Evolutionary conservation across 176 grass and related monocot species (phyloP), one percentile per base, ranked within the genome.

Genomic region (Chloris gayana): DNA sequence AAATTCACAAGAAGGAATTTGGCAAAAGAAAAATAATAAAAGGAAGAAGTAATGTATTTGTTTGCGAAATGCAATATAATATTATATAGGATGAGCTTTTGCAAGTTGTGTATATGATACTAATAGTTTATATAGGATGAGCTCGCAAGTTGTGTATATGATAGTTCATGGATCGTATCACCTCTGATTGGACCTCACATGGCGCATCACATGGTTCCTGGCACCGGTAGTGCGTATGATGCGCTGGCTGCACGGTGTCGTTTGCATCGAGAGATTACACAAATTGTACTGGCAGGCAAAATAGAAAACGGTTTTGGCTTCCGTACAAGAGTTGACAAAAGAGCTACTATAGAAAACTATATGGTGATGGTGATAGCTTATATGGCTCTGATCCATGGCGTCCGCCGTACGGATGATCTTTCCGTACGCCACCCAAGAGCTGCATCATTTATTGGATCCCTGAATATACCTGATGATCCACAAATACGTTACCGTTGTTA

Each of bases 301-400:
- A 57, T 45, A 41, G 25, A 76, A 31, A 61, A 11, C 18, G 42
- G 37, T 49, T 17, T 72, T 15, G 39, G 39, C 61, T 49, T 73
- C 80, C 74, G 74, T 88, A 83, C 80, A 50, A 60, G 80, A 24
- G 75, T 83, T 83, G 80, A 88, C 86, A 50, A n/a, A n/a, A n/a
- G 67, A 79, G 45, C 27, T 73, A 57, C 29, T 46, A 22, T 51
- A 35, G 29, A 47, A 78, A 78, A 66, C 9, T 64, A 18, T 67
- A 67, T 5, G 47, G 11, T 12, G 74, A 78, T 41, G 5, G 60
- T 26, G 80, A 88, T 83, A 83, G 38, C 74, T 39, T 88, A 83
- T 68, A 83, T 61, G 74, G 57, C 21, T 15, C 24, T 57, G 47
- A 50, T 24, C 54, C 14, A 1, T 21, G 2, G 45, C 1, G 2